These are phyloP conservation scores for Apophysomyces variabilis DNA, from an alignment of 371 early-diverging fungal genomes.

Conservation along the genomic window DNA sequence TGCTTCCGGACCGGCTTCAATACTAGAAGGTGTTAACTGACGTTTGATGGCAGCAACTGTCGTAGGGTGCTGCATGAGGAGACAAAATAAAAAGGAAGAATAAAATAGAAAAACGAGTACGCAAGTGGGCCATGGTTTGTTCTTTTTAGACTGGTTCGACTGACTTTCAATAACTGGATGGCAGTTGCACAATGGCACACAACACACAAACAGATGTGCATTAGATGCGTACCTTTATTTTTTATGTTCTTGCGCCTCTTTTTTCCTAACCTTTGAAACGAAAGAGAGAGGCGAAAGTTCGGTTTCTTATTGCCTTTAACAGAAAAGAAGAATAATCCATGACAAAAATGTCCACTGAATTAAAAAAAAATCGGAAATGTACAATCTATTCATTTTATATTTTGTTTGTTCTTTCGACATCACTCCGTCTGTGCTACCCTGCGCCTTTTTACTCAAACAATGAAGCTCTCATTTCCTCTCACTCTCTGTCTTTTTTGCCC, in stretches of 20 bases:
- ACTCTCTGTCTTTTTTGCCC: no score
- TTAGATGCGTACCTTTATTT: background rate
- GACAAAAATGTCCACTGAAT: no score
- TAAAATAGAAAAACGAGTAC: background rate
- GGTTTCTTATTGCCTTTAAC: no score
- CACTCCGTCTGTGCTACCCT: conserved; percentile 3
- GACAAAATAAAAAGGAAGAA: background rate
- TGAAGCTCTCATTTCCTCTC: background rate
- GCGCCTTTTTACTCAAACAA: conserved; percentile 9
- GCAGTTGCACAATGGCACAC: conserved; percentile 7
- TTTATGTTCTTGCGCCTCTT: background rate
- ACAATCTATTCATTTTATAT: background rate
- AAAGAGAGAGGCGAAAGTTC: background rate
- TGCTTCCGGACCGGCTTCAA: background rate
- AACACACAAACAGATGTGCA: conserved; percentile 8
- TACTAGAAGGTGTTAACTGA: background rate
- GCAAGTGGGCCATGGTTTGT: background rate
- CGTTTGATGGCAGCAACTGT: conserved; percentile 1
- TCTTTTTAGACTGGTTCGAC: background rate
- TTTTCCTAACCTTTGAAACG: background rate
- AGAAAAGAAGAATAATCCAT: no score
- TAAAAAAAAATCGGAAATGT: background rate
- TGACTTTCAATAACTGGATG: conserved; percentile 6
- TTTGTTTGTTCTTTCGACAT: background rate
- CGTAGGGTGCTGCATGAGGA: background rate